Evolutionary conservation across 306 rosid species (phyloP), one percentile per base, ranked within the genome.

Genomic region (Cajanus cajan): DNA sequence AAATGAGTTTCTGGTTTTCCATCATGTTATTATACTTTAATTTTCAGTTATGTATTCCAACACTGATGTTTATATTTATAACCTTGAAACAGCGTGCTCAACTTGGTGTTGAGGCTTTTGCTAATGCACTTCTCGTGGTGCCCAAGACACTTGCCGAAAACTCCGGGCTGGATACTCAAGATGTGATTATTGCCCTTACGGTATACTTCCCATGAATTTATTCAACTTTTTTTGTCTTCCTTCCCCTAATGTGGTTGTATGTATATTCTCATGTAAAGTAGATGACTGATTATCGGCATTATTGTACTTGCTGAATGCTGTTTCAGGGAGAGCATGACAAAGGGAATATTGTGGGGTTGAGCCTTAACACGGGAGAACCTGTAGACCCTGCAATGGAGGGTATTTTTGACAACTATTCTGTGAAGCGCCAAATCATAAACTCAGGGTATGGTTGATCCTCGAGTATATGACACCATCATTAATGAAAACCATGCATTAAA

Each of bases 101-200:
- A 90, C 98, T 95, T 66, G 98, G 98, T 10, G 88, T 95, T 18
- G 91, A 90, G 88, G 98, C 98, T 41, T 95, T 95, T 86, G 97
- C 98, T 5, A 89, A 95, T 85, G 98, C 98, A 31, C 98, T 95
- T 85, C 98, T 95, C 64, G 98, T 90, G 88, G 87, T 95, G 68
- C 98, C 98, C 41, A 95, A 92, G 87, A 95, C 97, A 45, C 98
- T 95, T 10, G 96, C 98, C 61, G 98, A 92, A 84, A 95, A 95
- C 85, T 90, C 98, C 8, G 98, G 98, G 19, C 96, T 95, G 39
- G 98, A 95, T 86, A 92, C 96, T 3, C 98, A 91, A 81, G 98
- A 95, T 87, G 97, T 82, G 80, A 90, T 95, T 63, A 92, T 94
- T 84, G 80, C 97, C 68, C 97, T 94, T 36, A 89, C 79, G 80